phyloP scores from a whole-genome alignment of 2,329 filamentous ascomycete species.

The Pseudomassariella vexata region DNA sequence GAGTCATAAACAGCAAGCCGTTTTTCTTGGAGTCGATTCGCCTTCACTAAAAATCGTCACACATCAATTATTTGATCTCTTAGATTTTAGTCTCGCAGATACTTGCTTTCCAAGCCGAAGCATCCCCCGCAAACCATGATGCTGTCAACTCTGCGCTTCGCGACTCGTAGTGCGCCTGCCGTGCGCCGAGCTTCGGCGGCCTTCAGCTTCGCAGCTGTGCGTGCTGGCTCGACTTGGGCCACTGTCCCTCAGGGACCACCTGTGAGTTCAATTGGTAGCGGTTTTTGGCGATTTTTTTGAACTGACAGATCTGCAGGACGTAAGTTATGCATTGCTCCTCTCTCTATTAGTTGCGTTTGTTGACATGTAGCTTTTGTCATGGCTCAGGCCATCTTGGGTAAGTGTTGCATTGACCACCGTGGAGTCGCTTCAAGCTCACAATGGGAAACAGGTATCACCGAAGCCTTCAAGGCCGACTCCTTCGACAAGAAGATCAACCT shows the following conservation, averaged over 20 bases:
- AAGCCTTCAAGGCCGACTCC: conserved; percentile 96
- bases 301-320: conserved; percentile 13
- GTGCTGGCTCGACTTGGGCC: conserved; percentile 77
- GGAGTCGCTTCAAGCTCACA: conserved; percentile 5
- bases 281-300: conserved; percentile 9
- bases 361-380: conserved; percentile 32
- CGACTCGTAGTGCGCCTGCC: conserved; percentile 39
- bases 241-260: conserved; percentile 91
- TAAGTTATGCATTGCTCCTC: conserved; percentile 6
- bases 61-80: too few relatives aligned
- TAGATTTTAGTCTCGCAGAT: too few relatives aligned
- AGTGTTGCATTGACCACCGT: conserved; percentile 18
- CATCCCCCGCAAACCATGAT: too few relatives aligned
- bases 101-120: too few relatives aligned
- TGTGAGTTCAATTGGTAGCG: conserved; percentile 48
- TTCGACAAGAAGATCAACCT: conserved; percentile 97
- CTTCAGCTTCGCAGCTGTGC: conserved; percentile 35
- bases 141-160: conserved; percentile 51
- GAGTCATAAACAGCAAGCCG: too few relatives aligned
- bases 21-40: too few relatives aligned
- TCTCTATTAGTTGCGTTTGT: conserved; percentile 1
- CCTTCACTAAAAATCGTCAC: too few relatives aligned
- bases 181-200: conserved; percentile 31
- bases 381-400: conserved; percentile 69
- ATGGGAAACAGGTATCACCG: conserved; percentile 67